These are phyloP conservation scores for Bipolaris sorokiniana DNA, from an alignment of 2,329 filamentous ascomycete genomes.

Conservation along the genomic window DNA sequence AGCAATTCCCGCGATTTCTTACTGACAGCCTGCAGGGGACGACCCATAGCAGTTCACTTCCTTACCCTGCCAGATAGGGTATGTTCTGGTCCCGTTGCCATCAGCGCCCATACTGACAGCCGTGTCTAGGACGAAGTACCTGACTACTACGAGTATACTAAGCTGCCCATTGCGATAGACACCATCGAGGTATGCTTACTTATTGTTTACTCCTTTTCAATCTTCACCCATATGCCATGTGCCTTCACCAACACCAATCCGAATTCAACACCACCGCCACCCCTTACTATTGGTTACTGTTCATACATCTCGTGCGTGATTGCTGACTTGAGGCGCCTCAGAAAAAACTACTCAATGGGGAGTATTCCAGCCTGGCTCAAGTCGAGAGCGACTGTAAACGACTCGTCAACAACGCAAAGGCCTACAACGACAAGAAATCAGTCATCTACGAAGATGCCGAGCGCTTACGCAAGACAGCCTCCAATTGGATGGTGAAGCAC, in stretches of 20 bases:
- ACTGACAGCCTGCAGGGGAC: slow-evolving; percentile 59
- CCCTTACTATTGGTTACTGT: not conserved
- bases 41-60: slow-evolving; percentile 76
- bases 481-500: slow-evolving; percentile 84
- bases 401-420: slow-evolving; percentile 86
- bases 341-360: slow-evolving; percentile 69
- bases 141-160: slow-evolving; percentile 78
- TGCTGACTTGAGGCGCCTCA: slow-evolving; percentile 27
- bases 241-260: not conserved
- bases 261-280: not conserved
- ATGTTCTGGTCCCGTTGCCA: slow-evolving; percentile 29
- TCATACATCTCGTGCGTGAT: not conserved
- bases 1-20: not conserved
- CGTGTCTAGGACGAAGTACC: slow-evolving; percentile 61
- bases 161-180: slow-evolving; percentile 78
- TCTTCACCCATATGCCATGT: not conserved
- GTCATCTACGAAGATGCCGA: slow-evolving; percentile 83
- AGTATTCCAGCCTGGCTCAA: slow-evolving; percentile 73
- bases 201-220: not conserved
- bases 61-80: slow-evolving; percentile 69
- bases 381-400: slow-evolving; percentile 87
- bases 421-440: slow-evolving; percentile 77
- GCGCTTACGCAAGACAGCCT: slow-evolving; percentile 81
- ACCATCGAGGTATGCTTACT: slow-evolving; percentile 67
- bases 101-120: slow-evolving; percentile 23